Evolutionary conservation across 768 basidiomycete species (phyloP), one percentile per base, ranked within the genome.

Genomic region (Pisolithus tinctorius): DNA sequence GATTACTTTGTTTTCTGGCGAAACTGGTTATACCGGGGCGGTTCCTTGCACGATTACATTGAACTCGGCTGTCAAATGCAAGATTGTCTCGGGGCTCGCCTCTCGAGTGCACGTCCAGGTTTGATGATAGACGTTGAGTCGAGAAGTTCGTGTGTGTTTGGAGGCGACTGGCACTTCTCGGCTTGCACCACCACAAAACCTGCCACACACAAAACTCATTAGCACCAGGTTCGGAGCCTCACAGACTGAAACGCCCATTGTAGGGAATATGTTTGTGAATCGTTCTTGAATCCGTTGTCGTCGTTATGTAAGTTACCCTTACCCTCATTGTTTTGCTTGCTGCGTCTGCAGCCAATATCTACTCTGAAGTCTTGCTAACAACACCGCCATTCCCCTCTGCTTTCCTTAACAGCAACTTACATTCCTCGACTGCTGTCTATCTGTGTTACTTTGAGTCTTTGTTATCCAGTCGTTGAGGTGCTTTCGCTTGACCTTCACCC

Each of bases 241-340:
- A 65, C 63, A 60, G 55, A 58, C 48, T 65, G 52, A 60, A 48
- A 58, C 60, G 60, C 51, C 13, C 62, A 64, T 64, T 30, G 62
- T 63, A 62, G 55, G 45, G 45, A 36, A 4, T 68, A 68, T 63
- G 67, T 58, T 64, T 53, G 59, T 55, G 53, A 58, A 50, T 50
- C 57, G 49, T 50, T 59, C 48, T 57, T 70, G 51, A 64, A 61
- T 55, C 49, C 49, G 17, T 45, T 50, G 40, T 66, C 41, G 45
- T 58, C 34, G 64, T 70, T 70, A 70, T 69, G 66, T 68, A 69
- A 67, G 67, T 67, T 55, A 48, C 54, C 54, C 16, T 67, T 55
- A 48, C 54, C 54, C n/a, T 60, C 55, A 36, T 55, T 55, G 56
- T 61, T 57, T 63, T 31, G 37, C 34, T 34, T 13, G 53, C 61